Evolutionary conservation across 495 filamentous ascomycete species (phyloP).

Genomic region (Tricharina praecox): DNA sequence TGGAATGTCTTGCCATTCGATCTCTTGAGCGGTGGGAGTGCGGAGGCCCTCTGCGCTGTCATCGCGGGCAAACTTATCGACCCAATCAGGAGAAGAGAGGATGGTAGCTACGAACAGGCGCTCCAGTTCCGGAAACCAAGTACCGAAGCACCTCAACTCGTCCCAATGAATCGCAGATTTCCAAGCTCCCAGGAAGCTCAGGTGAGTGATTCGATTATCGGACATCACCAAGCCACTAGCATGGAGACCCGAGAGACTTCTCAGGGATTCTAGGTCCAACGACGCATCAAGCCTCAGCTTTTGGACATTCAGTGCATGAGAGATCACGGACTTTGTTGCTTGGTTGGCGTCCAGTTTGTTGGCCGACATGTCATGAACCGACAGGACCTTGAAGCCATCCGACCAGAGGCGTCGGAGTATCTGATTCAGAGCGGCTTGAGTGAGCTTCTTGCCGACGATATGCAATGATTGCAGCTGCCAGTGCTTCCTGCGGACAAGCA

Average conservation of each 20-base stretch:
- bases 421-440: constrained; percentile 8
- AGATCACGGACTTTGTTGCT: constrained; percentile 8
- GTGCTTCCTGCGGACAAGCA: constrained; percentile 15
- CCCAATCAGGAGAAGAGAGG: too few relatives aligned
- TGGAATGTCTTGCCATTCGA: constrained; percentile 12
- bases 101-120: constrained; percentile 14
- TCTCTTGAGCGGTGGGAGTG: constrained; percentile 8
- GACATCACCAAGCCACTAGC: constrained; percentile 11
- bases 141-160: constrained; percentile 13
- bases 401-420: constrained; percentile 16
- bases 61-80: too few relatives aligned
- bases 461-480: constrained; percentile 14
- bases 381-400: constrained; percentile 13
- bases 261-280: constrained; percentile 8
- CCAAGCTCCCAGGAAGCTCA: constrained; percentile 13
- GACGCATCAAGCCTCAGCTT: constrained; percentile 13
- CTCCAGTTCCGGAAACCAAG: constrained; percentile 20
- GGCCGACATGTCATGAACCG: constrained; percentile 13
- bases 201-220: constrained; percentile 17
- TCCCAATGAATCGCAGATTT: constrained; percentile 17
- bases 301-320: constrained; percentile 15
- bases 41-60: neutral
- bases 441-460: constrained; percentile 15
- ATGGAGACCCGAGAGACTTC: constrained; percentile 13
- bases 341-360: constrained; percentile 12